Conservation (phyloP, 1,139 yeast species). For the Blastobotrys elegans region DNA sequence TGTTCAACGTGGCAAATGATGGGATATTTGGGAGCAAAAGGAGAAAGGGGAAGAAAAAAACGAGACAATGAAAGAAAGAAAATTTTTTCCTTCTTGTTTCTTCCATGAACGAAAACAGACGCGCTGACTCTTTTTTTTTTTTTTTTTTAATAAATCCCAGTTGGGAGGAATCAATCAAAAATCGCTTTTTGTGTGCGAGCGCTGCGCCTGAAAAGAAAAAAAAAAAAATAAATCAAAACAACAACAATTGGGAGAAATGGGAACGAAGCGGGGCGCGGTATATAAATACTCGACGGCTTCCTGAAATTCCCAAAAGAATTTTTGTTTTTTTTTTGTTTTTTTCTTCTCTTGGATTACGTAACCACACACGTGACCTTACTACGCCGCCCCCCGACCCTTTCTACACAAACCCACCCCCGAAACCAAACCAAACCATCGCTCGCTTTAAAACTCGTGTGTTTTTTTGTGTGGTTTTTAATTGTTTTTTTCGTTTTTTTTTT, state of each 20-base stretch:
- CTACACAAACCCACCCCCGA: neutral
- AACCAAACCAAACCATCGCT: neutral
- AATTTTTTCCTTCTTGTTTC: neutral
- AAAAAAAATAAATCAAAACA: too few species aligned
- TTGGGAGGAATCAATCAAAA: neutral
- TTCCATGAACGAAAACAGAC: too few species aligned
- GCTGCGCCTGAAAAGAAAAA: too few species aligned
- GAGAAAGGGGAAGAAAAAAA: neutral
- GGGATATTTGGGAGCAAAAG: neutral
- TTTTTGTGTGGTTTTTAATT: neutral
- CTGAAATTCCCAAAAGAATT: constrained; percentile 7
- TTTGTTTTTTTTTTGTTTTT: constrained; percentile 6
- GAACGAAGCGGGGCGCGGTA: constrained; percentile 1
- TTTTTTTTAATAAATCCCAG: neutral
- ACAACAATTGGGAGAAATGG: too few species aligned
- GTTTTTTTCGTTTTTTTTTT: neutral
- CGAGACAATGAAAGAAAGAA: neutral
- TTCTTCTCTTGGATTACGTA: neutral
- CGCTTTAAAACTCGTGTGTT: neutral
- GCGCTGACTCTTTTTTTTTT: too few species aligned
- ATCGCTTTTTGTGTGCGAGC: too few species aligned
- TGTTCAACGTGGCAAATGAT: too few species aligned
- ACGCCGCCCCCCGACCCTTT: too few species aligned
- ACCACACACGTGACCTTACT: constrained; percentile 1
- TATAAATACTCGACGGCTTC: constrained; percentile 12